Percentiles rank a stretch among this genome's conserved stretches.
phyloP scores from a whole-genome alignment of 768 basidiomycete species.

The Leccinum boreale region DNA sequence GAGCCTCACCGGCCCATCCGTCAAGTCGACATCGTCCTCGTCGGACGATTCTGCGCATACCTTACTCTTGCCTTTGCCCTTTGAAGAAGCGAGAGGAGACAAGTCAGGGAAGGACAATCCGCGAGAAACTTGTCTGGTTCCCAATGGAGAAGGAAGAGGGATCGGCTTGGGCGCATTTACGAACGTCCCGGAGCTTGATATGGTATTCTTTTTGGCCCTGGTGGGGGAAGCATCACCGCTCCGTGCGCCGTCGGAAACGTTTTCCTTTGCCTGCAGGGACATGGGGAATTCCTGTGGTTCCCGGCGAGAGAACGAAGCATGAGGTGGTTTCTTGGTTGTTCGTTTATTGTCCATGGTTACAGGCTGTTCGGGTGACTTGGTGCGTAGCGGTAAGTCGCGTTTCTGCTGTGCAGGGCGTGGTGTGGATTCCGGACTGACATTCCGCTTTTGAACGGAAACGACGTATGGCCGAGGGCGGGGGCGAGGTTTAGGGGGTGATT shows the following conservation, averaged over 20 bases:
- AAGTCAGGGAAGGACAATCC: constrained; percentile 21
- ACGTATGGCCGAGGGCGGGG: constrained; percentile 18
- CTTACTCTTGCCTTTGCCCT: constrained; percentile 24
- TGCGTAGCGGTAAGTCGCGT: constrained; percentile 1
- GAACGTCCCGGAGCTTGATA: constrained; percentile 8
- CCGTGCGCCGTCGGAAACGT: constrained; percentile 10
- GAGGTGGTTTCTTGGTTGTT: constrained; percentile 6
- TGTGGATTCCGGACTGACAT: constrained; percentile 17
- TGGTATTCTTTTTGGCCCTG: constrained; percentile 9
- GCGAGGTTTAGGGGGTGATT: constrained; percentile 5
- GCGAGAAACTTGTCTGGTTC: constrained; percentile 4
- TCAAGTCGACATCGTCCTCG: neutral
- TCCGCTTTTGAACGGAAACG: neutral
- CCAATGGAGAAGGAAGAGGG: constrained; percentile 23
- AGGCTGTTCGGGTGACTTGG: constrained; percentile 6
- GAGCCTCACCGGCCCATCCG: neutral
- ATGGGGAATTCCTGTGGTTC: constrained; percentile 26
- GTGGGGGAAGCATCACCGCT: constrained; percentile 10
- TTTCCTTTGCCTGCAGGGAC: constrained; percentile 22
- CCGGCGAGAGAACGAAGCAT: constrained; percentile 3
- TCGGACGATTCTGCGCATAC: constrained; percentile 2
- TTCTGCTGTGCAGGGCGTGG: constrained; percentile 7
- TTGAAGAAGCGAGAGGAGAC: constrained; percentile 20
- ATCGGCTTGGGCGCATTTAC: neutral
- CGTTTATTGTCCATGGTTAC: neutral